Base-by-base conservation (phyloP, 495 filamentous ascomycete genomes). In the Aspergillus egyptiacus region DNA sequence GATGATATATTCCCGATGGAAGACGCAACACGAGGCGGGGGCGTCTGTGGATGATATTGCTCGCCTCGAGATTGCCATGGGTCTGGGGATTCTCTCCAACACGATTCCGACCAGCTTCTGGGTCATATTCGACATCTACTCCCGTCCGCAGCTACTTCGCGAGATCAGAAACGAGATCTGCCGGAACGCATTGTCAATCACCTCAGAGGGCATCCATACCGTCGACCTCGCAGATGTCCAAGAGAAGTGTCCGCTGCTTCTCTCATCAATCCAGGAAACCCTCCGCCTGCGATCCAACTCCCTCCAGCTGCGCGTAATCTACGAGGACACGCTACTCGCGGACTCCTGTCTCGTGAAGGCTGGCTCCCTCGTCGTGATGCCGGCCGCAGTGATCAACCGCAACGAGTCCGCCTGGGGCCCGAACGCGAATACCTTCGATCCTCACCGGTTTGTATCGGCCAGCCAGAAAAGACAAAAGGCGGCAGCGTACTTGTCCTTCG, bases 91-190 rank as follows among this genome's bases (percentile, higher is more conserved):
- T 15, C 43, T 78, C 2, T 68, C 68, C 15, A 79, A 75, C 50
- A 77, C 71, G 1, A 57, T 66, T 20, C 73, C 73, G 2, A 56
- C 71, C 13, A 53, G 58, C 5, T 77, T 77, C 54, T 76, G 73
- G 73, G 51, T 67, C 13, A 48, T 77, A 3, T 68, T 69, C 31
- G 62, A 69, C 24, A 19, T 75, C 0, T 70, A 60, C 51, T 68
- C 65, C 6, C 51, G 69, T 22, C 63, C 69, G 0, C 48, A 53
- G 2, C 54, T 76, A 1, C 65, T 77, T 0, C 36, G 61, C 1
- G 56, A 71, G 10, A 48, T 70, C 15, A 57, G 71, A 0, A 24
- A 62, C 0, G 72, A 76, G 42, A 20, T 75, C 0, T 11, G 24
- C 5, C 49, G 22, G 2, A 59, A 60, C 30, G 67, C 53, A 5